phyloP scores from a whole-genome alignment of 495 filamentous ascomycete species.

The Penicillium angulare region DNA sequence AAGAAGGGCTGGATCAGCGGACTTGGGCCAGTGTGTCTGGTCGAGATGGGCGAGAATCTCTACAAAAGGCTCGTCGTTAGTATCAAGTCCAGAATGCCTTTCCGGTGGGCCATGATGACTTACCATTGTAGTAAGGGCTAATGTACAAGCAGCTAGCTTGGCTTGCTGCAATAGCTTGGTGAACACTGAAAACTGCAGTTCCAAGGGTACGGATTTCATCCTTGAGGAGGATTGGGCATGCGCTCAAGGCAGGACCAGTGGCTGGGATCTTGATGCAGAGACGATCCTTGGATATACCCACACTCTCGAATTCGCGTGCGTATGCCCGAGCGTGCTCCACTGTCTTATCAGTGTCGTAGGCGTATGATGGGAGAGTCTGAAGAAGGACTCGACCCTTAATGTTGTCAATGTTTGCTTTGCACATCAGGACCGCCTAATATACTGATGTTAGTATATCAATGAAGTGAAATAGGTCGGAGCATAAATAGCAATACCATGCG shows the following conservation, averaged over 20 bases:
- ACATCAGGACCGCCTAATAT: neutral
- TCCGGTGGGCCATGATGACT: neutral
- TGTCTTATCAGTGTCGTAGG: neutral
- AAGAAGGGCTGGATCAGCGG: neutral
- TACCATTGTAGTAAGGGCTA: slow-evolving; percentile 1
- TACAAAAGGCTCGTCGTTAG: neutral
- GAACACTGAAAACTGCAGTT: neutral
- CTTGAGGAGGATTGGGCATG: neutral
- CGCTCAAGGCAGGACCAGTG: neutral
- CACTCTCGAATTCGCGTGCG: slow-evolving; percentile 1
- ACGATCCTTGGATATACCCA: neutral
- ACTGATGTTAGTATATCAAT: neutral
- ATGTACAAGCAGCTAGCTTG: neutral
- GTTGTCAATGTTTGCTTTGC: neutral
- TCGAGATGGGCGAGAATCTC: neutral
- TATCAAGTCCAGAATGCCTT: neutral
- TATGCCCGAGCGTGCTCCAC: neutral
- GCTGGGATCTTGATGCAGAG: slow-evolving; percentile 1
- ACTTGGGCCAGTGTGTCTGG: neutral
- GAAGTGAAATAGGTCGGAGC: too few species aligned
- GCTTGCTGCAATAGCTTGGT: neutral
- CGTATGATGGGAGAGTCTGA: neutral
- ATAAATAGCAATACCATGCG: neutral
- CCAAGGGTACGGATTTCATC: neutral
- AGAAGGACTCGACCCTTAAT: neutral